Base-by-base conservation (phyloP, 495 filamentous ascomycete genomes). In the Neurospora sublineolata region DNA sequence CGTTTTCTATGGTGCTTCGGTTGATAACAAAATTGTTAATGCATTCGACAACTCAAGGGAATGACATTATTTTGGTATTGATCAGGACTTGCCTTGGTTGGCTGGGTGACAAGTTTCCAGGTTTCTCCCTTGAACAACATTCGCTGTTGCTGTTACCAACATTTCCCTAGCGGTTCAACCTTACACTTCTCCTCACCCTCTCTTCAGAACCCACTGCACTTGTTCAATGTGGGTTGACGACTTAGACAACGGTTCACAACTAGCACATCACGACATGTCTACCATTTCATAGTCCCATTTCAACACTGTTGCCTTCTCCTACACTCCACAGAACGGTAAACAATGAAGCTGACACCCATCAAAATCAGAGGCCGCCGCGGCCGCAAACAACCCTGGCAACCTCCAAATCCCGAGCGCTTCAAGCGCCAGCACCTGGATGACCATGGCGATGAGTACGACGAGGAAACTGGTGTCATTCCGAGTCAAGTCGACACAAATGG, bases 341-440 rank as follows among this genome's bases (percentile, higher is more conserved):
- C 52, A 9, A 78, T 75, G 73, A 72, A 73, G 18, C 68, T 78
- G 39, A 80, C 76, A 1, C 77, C 76, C 3, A 70, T 80, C 42
- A 76, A 74, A 39, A 40, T 77, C 52, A 72, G 69, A 30, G 79
- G 79, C 64, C 78, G 74, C 64, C 71, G 70, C 12, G 41, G 72
- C 30, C 72, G 67, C 3, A 71, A 68, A 37, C 71, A 72, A 37
- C 4, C 18, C 2, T 78, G 74, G 75, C 37, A 67, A 11, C 75
- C 77, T 3, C 79, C 77, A 0, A 30, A 73, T 33, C 75, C 72
- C 2, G 14, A 37, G 18, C 68, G 41, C 10, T 52, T 71, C n/a
- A 60, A 23, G 52, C 72, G 73, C 60, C 69, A 60, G 23, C 33
- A 27, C 2, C 40, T 44, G 46, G 42, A 52, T 14, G 70, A 71